These are phyloP conservation scores for Starmerella bacillaris DNA, from an alignment of 805 yeast genomes.

Conservation along the genomic window DNA sequence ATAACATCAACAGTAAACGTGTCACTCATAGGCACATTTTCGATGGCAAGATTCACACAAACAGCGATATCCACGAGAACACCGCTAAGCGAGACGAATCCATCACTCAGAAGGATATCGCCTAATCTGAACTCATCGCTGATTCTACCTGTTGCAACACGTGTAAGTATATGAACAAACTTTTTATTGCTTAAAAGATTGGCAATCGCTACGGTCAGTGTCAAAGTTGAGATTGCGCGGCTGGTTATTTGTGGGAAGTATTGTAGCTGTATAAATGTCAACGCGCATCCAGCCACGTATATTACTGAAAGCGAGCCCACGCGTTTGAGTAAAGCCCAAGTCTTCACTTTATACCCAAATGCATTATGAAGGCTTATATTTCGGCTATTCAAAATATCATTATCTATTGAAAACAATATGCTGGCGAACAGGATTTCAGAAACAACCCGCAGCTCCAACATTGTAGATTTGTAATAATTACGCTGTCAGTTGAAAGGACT, in stretches of 20 bases:
- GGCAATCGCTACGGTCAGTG: constrained; percentile 25
- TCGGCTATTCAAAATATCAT: constrained; percentile 3
- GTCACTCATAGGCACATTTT: constrained; percentile 13
- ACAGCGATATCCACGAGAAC: constrained; percentile 56
- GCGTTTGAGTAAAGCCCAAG: constrained; percentile 2
- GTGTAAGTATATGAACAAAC: constrained; percentile 22
- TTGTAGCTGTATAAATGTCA: constrained; percentile 1
- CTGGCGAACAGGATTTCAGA: constrained; percentile 9
- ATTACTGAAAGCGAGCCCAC: constrained; percentile 3
- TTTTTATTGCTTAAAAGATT: constrained; percentile 28
- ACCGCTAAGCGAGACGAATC: constrained; percentile 63
- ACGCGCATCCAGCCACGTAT: constrained; percentile 4
- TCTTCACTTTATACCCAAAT: constrained; percentile 6
- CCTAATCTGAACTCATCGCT: constrained; percentile 43
- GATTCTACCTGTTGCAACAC: constrained; percentile 38
- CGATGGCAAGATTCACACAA: constrained; percentile 30
- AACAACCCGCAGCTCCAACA: constrained; percentile 15
- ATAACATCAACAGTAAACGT: constrained; percentile 10
- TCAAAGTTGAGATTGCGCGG: constrained; percentile 25
- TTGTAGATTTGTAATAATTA: not conserved
- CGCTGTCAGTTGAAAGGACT: constrained; percentile 1
- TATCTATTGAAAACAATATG: constrained; percentile 7
- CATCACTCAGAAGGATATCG: constrained; percentile 70
- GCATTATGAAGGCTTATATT: constrained; percentile 5
- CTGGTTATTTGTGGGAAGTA: constrained; percentile 4